Base-by-base conservation (phyloP, 164 flowering plant genomes). In the Santalum album region DNA sequence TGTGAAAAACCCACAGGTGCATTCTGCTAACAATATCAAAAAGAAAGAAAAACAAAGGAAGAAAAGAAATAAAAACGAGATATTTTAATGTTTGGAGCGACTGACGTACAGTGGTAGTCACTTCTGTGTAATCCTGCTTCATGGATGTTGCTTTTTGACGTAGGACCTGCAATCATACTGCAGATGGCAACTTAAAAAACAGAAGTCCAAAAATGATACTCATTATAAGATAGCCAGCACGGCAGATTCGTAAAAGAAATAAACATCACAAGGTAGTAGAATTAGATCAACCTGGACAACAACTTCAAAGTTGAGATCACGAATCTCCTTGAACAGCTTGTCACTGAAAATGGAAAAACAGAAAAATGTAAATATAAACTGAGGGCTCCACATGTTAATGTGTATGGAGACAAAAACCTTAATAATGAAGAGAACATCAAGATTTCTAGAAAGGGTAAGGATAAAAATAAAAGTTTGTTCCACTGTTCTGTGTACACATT, bases 241-340 rank as follows among this genome's bases (percentile, higher is more conserved):
- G 5, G 6, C 48, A 21, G 6, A n/a, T 51, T 42, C 39, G 26
- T 25, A 56, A 20, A 7, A n/a, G 25, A 39, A 11, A 16, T 21
- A 42, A 42, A 42, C 10, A 53, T 17, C 0, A 39, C 45, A 38
- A 53, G 29, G 45, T 25, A 39, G 58, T 20, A 53, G 51, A 64
- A 67, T 61, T 42, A 58, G 74, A 70, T 66, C 69, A 79, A 92
- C 99, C 99, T 94, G 99, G 71, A 74, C 89, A 58, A 87, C 99
- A 60, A 89, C 92, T 87, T 90, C 99, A 55, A 94, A 94, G 73
- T 90, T 94, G 70, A 94, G 86, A 75, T 94, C 97, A 36, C 99
- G 69, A 42, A 68, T 85, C 81, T 94, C 99, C 79, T 85, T 87
- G 75, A 73, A 90, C 47, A 94, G 79, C 72, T 94, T 94, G 80